Conservation (phyloP, 176 grass and related monocot genomes). For the Rhynchospora tenuis region DNA sequence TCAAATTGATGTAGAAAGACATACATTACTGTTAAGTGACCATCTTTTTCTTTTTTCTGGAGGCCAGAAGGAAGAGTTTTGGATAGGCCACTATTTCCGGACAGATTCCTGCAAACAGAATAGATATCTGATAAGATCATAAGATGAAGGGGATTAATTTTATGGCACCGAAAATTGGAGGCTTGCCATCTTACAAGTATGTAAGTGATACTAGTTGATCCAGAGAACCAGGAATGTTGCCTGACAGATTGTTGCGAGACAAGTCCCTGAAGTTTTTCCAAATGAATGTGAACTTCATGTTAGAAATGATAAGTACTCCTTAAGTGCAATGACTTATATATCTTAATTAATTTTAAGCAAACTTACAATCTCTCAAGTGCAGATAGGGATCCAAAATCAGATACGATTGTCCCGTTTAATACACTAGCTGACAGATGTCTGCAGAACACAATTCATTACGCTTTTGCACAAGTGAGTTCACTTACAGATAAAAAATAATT, state of each 20-base stretch:
- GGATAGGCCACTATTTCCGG: slow-evolving; percentile 25
- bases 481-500: background rate
- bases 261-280: slow-evolving; percentile 33
- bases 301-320: background rate
- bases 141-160: background rate
- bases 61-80: slow-evolving; percentile 34
- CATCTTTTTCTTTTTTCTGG: slow-evolving; percentile 25
- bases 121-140: background rate
- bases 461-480: background rate
- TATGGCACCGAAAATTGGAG: background rate
- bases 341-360: background rate
- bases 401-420: slow-evolving; percentile 21
- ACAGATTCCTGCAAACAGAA: slow-evolving; percentile 34
- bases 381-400: slow-evolving; percentile 4
- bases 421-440: slow-evolving; percentile 31
- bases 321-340: background rate
- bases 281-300: background rate
- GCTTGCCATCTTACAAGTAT: slow-evolving; percentile 26
- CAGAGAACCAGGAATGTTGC: slow-evolving; percentile 38
- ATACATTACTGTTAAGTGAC: slow-evolving; percentile 32
- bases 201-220: slow-evolving; percentile 36
- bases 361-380: slow-evolving; percentile 11
- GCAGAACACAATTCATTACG: background rate
- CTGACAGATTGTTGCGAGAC: slow-evolving; percentile 43
- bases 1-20: background rate